Conservation (phyloP, 2,329 filamentous ascomycete genomes). For the Nothopassalora personata region DNA sequence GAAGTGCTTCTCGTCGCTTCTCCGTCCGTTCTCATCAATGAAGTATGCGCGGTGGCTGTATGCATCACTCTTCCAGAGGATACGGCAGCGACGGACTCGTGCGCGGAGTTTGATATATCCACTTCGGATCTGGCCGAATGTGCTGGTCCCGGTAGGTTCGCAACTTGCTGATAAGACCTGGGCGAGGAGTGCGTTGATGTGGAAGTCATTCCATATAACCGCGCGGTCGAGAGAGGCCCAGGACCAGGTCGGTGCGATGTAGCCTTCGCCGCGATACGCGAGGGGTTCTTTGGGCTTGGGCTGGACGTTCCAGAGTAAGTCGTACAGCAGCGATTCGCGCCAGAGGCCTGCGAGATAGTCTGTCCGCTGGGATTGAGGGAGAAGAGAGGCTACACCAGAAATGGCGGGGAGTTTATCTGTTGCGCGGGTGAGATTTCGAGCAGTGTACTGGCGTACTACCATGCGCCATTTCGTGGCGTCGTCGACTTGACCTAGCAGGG, state of each 20-base stretch:
- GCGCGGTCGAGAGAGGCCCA: slow-evolving; percentile 8
- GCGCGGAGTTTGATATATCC: background rate
- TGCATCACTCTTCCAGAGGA: background rate
- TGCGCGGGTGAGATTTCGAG: slow-evolving; percentile 1
- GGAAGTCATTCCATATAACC: background rate
- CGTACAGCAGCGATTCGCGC: background rate
- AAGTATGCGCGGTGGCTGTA: background rate
- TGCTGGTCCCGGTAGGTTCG: background rate
- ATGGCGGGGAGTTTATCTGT: slow-evolving; percentile 7
- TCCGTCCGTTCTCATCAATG: background rate
- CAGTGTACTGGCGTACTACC: slow-evolving; percentile 2
- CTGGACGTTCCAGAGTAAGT: slow-evolving; percentile 7
- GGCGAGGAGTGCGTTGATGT: background rate
- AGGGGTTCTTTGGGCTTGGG: background rate
- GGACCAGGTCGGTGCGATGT: slow-evolving; percentile 8
- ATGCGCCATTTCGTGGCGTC: slow-evolving; percentile 5
- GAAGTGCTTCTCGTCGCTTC: slow-evolving; percentile 1
- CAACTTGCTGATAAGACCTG: background rate
- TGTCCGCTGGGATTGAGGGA: background rate
- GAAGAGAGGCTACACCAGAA: slow-evolving; percentile 4
- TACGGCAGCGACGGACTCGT: background rate
- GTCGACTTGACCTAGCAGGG: background rate
- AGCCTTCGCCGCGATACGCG: background rate
- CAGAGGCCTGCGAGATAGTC: slow-evolving; percentile 8
- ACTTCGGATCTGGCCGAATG: background rate